Percentiles rank a stretch among this genome's conserved stretches.
Evolutionary conservation across 2,329 filamentous ascomycete genomes (phyloP).

Genomic region (Fusarium drepaniforme): DNA sequence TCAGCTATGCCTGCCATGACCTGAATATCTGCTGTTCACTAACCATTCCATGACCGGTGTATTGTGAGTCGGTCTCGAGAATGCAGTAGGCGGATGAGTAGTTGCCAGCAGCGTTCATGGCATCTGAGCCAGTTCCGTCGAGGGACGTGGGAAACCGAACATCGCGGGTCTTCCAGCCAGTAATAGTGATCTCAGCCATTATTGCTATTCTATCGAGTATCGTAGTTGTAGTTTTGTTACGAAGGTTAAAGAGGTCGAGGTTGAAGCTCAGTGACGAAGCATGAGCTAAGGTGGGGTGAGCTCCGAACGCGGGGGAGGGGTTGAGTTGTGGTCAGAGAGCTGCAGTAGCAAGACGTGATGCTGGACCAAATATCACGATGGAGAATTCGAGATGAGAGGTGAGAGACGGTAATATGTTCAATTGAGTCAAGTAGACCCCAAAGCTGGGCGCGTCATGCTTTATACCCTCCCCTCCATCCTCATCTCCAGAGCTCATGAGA

Average conservation of each 20-base stretch:
- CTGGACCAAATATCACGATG: neutral
- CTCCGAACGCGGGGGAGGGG: slow-evolving; percentile 40
- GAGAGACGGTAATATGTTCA: slow-evolving; percentile 1
- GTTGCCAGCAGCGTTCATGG: slow-evolving; percentile 94
- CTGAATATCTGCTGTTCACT: slow-evolving; percentile 1
- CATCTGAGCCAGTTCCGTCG: slow-evolving; percentile 96
- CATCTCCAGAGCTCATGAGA: slow-evolving; percentile 34
- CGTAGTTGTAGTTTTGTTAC: neutral
- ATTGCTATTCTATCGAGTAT: slow-evolving; percentile 10
- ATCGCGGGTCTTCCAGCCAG: slow-evolving; percentile 77
- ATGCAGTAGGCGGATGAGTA: slow-evolving; percentile 97
- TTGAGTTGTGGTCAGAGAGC: slow-evolving; percentile 1
- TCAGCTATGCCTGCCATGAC: neutral
- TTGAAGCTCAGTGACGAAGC: slow-evolving; percentile 17
- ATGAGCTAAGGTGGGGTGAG: slow-evolving; percentile 35
- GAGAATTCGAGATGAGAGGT: neutral
- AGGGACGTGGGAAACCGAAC: slow-evolving; percentile 91
- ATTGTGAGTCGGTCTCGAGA: slow-evolving; percentile 80
- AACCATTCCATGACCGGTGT: slow-evolving; percentile 84
- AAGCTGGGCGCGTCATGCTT: slow-evolving; percentile 28
- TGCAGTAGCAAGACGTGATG: neutral
- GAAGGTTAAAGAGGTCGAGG: neutral
- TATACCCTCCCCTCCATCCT: slow-evolving; percentile 26
- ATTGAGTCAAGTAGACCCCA: slow-evolving; percentile 20
- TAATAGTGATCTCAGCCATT: slow-evolving; percentile 73